Evolutionary conservation across 306 rosid species (phyloP), one percentile per base, ranked within the genome.

Genomic region (Cucumis sativus): DNA sequence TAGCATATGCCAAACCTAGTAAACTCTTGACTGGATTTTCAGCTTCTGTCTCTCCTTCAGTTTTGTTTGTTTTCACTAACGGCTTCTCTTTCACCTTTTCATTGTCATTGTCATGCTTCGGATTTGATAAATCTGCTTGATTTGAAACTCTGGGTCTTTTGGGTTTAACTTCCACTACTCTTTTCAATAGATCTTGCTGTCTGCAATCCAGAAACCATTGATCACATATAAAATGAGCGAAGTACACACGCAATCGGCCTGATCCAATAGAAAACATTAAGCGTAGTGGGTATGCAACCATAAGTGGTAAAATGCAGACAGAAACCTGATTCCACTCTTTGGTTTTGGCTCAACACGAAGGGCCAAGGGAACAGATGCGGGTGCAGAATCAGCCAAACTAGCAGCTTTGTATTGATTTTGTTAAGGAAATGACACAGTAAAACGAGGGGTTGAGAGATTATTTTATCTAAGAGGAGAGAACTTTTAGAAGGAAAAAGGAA

Each of bases 311-410:
- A 28, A 3, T 14, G 47, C 63, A 69, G 43, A 80, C 17, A 55
- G 74, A 68, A 82, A 92, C 97, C 97, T 95, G 82, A 95, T 95
- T 64, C 97, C 96, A 73, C 98, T 90, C 84, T 88, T 92, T 57
- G 92, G 96, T 82, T 92, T 95, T 76, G 97, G 97, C 81, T 95
- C 98, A 62, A 95, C 96, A n/a, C 97, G 97, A 68, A 90, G 89
- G 7, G 96, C 76, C 84, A 92, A 84, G 35, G 97, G 97, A 56
- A 86, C 89, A 5, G 90, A 86, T 25, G 90, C 97, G 69, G 96
- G 96, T 47, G 98, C 84, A 75, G 98, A 95, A 89, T 95, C 98
- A 35, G 91, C 97, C 61, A 90, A 79, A 81, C 82, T 95, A 30
- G 98, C 96, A 76, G 98, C 98, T 87, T 86, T 81, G 98, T 94